Base-by-base conservation (phyloP, 768 basidiomycete species). In the Leccinum barrowsii region DNA sequence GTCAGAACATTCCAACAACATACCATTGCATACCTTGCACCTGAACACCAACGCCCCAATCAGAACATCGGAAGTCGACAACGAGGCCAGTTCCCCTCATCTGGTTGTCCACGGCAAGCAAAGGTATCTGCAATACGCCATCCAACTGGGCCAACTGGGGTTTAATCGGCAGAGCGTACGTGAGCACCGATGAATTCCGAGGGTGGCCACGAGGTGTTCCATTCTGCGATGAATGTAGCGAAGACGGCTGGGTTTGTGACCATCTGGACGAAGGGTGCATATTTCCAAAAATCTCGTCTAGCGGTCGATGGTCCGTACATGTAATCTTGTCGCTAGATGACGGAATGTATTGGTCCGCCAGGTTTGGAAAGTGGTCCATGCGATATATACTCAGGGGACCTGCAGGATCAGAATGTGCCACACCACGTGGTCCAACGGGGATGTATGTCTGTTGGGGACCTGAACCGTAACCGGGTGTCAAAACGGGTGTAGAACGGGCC, bases 261-360 rank as follows among this genome's bases (percentile, higher is more conserved):
- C 21, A 37, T 2, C 22, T 21, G 3, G 52, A 51, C 7, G 52
- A 24, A 42, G 59, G 13, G 19, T 22, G 50, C 15, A 47, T 10
- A 13, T 37, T 32, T n/a, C 58, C 69, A 46, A 70, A 70, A 21
- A 70, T 70, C 11, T 66, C 64, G 22, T 70, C 69, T 12, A 70
- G 61, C n/a, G 67, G 68, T 8, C 65, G 61, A 58, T 70, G 68
- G 35, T 70, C 63, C 35, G 64, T 52, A 42, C 66, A 68, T 34
- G 68, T 70, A 42, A 70, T 62, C 56, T 56, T 70, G 67, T 70
- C 68, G 52, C 58, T 66, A 13, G 68, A 70, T 26, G 68, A 70
- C 10, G 68, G 68, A 42, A 68, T 51, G 34, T 70, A 70, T 53
- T 63, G 69, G 22, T 70, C 68, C 21, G 60, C 54, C 12, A 56